Base-by-base conservation (phyloP, 352 stramenopile species). In the Thalassiosira livingstoniorum region DNA sequence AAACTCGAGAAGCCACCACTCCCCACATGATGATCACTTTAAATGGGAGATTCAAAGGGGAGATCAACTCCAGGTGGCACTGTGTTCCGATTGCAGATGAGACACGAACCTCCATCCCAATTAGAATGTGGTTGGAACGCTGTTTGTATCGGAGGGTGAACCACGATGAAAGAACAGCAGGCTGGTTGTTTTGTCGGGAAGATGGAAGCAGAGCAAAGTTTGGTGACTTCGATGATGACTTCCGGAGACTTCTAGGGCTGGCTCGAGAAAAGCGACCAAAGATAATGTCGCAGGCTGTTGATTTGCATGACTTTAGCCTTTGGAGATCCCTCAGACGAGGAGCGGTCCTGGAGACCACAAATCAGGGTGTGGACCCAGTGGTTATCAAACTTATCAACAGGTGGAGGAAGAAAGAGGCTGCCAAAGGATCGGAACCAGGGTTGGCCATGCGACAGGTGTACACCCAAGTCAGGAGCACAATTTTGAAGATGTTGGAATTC, bases 21-120 rank as follows among this genome's bases (percentile, higher is more conserved):
- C 63, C 63, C 15, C 54, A 70, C 32, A 75, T 74, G 1, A 82
- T 82, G 74, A 29, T 82, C 21, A 74, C 72, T 1, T 32, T 80
- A 23, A 23, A 66, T 11, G 72, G 72, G 2, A 57, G 53, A n/a
- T 82, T 82, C 64, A 82, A 82, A 66, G 74, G 74, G 18, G 74
- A 82, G 39, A 68, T 23, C 1, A 37, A 63, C 25, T n/a, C 62
- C 7, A 55, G 74, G 23, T 82, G 74, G 74, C 74, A 82, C 31
- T 75, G 63, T 45, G 37, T 82, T 10, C 74, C 74, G 18, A 62
- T 82, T 4, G 39, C 51, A 2, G 29, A 60, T 21, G 1, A 43
- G 10, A 75, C 74, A 5, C 34, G 60, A 21, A 69, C 23, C 2
- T 23, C 21, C 1, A 43, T 82, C 0, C 74, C 74, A 4, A 54